Conservation (phyloP, 805 yeast species). For the Alloascoidea africana region DNA sequence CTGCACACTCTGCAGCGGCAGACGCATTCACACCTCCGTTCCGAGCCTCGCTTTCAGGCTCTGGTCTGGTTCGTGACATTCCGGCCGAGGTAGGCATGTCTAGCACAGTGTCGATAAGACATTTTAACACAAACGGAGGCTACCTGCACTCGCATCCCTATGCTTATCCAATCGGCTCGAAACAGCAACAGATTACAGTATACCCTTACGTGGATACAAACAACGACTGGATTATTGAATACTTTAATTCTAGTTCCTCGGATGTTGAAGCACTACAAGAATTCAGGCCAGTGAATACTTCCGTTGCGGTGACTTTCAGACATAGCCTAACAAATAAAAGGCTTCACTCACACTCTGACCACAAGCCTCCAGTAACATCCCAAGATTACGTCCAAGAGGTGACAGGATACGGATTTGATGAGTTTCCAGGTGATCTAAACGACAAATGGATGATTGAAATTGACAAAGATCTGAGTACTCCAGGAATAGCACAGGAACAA, state of each 20-base stretch:
- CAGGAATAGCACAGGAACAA: conserved; percentile 35
- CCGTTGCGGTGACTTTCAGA: neutral
- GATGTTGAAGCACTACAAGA: neutral
- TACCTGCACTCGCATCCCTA: conserved; percentile 70
- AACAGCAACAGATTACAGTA: conserved; percentile 89
- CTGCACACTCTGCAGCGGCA: conserved; percentile 90
- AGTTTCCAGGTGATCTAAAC: conserved; percentile 71
- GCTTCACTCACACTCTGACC: conserved; percentile 53
- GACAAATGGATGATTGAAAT: conserved; percentile 73
- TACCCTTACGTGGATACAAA: conserved; percentile 34
- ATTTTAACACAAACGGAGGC: conserved; percentile 51
- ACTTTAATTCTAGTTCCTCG: neutral
- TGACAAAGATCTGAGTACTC: conserved; percentile 33
- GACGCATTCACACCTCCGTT: conserved; percentile 87
- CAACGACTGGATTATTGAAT: conserved; percentile 77
- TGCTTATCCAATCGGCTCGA: conserved; percentile 77
- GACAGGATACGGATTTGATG: conserved; percentile 40
- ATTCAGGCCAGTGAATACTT: no score
- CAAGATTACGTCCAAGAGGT: conserved; percentile 75
- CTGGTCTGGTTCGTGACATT: conserved; percentile 55
- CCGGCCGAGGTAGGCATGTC: conserved; percentile 59
- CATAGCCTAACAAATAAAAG: conserved; percentile 28
- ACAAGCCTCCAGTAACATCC: conserved; percentile 78
- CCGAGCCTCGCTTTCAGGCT: conserved; percentile 63
- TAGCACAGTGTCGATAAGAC: conserved; percentile 57